Percentiles rank a stretch among this genome's conserved stretches.
Evolutionary conservation across 73 alveolate genomes (phyloP).

Genomic region (Paramecium biaurelia): DNA sequence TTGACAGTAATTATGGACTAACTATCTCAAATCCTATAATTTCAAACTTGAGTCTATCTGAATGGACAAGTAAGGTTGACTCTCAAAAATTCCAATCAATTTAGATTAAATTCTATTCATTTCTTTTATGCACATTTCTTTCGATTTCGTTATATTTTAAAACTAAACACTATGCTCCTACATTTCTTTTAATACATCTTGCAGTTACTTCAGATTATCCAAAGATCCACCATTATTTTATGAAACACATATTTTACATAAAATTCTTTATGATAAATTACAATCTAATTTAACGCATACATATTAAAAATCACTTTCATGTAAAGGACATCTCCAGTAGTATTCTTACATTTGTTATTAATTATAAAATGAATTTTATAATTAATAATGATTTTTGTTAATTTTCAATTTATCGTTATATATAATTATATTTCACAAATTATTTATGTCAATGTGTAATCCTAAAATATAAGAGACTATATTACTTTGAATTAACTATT

Average conservation of each 20-base stretch:
- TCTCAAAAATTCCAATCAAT: neutral
- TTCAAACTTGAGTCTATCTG: neutral
- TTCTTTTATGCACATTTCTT: neutral
- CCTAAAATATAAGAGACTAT: too few species aligned
- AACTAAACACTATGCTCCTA: neutral
- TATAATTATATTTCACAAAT: too few species aligned
- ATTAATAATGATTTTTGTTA: too few species aligned
- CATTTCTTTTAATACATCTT: neutral
- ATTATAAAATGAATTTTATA: too few species aligned
- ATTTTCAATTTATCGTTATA: too few species aligned
- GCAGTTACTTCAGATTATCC: neutral
- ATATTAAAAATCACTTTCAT: neutral
- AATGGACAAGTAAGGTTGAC: neutral
- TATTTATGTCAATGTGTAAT: too few species aligned
- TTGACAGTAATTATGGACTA: neutral
- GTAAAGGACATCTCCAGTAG: neutral
- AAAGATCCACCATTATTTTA: neutral
- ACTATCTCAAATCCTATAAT: neutral
- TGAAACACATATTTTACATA: neutral
- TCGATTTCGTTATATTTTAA: too few species aligned
- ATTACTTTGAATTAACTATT: too few species aligned
- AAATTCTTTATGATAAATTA: too few species aligned
- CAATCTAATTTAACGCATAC: neutral
- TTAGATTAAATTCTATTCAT: neutral
- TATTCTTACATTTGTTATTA: neutral